Evolutionary conservation across 2,329 filamentous ascomycete species (phyloP).

Genomic region (Coniochaeta ligniaria): DNA sequence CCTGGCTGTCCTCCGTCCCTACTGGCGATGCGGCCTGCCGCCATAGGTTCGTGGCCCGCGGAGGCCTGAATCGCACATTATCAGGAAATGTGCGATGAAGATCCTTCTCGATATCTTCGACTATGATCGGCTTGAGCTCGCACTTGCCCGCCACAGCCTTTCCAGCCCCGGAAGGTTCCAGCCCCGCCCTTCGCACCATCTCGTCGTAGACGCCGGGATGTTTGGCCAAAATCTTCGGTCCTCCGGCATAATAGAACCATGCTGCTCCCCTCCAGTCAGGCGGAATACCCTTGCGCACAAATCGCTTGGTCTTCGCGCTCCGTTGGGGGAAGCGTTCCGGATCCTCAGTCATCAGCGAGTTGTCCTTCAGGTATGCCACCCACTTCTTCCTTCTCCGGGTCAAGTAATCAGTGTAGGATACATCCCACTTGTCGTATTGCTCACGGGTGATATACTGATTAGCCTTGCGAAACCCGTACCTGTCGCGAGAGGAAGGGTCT

Average conservation of each 20-base stretch:
- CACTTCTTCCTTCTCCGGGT: slow-evolving; percentile 74
- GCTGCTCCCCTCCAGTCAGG: slow-evolving; percentile 91
- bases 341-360: slow-evolving; percentile 61
- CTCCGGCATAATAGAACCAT: slow-evolving; percentile 95
- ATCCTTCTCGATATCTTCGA: slow-evolving; percentile 89
- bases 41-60: slow-evolving; percentile 17
- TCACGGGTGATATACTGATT: slow-evolving; percentile 70
- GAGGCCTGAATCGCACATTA: slow-evolving; percentile 74
- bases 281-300: slow-evolving; percentile 87
- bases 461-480: slow-evolving; percentile 88
- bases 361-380: slow-evolving; percentile 69
- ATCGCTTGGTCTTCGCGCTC: slow-evolving; percentile 79
- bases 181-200: slow-evolving; percentile 46
- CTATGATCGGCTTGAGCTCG: slow-evolving; percentile 62
- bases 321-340: slow-evolving; percentile 75
- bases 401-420: slow-evolving; percentile 67
- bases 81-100: slow-evolving; percentile 92
- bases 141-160: slow-evolving; percentile 7
- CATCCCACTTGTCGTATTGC: slow-evolving; percentile 78
- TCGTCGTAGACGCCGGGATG: slow-evolving; percentile 71
- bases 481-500: slow-evolving; percentile 55
- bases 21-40: not conserved
- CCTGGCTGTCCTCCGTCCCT: slow-evolving; percentile 4
- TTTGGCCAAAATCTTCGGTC: slow-evolving; percentile 69
- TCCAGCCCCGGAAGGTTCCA: slow-evolving; percentile 11